Evolutionary conservation across 2,329 filamentous ascomycete genomes (phyloP).

Genomic region (Rhynchosporium agropyri): DNA sequence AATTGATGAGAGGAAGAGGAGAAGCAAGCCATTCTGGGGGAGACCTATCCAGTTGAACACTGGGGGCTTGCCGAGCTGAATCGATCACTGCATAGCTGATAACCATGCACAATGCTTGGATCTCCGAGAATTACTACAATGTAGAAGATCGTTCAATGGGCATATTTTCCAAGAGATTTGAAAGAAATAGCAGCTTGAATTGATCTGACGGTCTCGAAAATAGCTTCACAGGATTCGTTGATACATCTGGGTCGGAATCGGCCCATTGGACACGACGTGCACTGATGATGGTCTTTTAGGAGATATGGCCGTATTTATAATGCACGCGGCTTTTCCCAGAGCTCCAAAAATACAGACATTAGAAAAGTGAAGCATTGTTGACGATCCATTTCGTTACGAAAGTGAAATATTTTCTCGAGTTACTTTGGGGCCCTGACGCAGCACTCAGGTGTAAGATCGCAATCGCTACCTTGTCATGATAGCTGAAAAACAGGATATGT

Average conservation of each 20-base stretch:
- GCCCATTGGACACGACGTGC: conserved; percentile 10
- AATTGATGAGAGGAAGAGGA: background rate
- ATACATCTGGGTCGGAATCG: conserved; percentile 28
- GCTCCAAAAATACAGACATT: background rate
- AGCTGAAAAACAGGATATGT: background rate
- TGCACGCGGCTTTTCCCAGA: too few species aligned
- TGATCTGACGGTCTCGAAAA: conserved; percentile 16
- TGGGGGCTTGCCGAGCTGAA: too few species aligned
- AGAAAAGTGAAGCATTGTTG: too few species aligned
- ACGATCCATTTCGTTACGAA: background rate
- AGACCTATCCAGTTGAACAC: background rate
- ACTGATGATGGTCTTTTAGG: background rate
- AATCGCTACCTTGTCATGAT: too few species aligned
- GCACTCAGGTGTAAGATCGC: background rate
- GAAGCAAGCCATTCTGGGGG: conserved; percentile 15
- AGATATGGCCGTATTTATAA: conserved; percentile 3
- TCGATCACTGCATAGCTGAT: background rate
- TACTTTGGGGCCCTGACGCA: background rate
- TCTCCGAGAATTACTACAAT: conserved; percentile 14
- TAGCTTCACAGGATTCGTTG: conserved; percentile 26
- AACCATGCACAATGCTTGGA: conserved; percentile 7
- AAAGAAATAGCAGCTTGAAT: conserved; percentile 22
- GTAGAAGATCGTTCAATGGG: conserved; percentile 20
- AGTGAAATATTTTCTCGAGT: background rate
- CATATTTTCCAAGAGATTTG: conserved; percentile 22